Evolutionary conservation across 495 filamentous ascomycete species (phyloP).

Genomic region (Talaromyces adpressus): DNA sequence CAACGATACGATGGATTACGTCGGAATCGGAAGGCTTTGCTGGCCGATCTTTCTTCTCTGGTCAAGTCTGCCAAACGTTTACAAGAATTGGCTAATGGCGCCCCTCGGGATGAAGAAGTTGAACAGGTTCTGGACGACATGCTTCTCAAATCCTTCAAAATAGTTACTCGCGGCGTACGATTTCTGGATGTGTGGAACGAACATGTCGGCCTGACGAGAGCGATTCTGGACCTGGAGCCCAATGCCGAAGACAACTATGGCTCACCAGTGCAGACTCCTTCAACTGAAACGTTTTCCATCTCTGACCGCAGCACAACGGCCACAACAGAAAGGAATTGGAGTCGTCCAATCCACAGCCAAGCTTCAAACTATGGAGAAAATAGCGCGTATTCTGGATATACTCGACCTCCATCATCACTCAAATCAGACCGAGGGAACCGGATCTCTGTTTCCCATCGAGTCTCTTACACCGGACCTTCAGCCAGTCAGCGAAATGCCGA

Average conservation of each 20-base stretch:
- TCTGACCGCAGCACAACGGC: conserved; percentile 17
- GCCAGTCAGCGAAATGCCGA: conserved; percentile 37
- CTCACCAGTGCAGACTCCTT: conserved; percentile 61
- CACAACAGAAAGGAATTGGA: conserved; percentile 29
- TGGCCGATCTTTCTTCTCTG: conserved; percentile 82
- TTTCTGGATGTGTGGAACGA: conserved; percentile 90
- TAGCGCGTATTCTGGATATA: conserved; percentile 16
- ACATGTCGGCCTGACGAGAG: conserved; percentile 57
- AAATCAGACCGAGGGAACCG: conserved; percentile 28
- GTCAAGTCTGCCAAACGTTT: conserved; percentile 81
- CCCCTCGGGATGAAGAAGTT: conserved; percentile 49
- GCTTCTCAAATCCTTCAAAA: conserved; percentile 86
- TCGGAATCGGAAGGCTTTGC: conserved; percentile 72
- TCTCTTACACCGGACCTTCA: conserved; percentile 46
- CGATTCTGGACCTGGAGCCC: conserved; percentile 43
- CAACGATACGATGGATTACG: conserved; percentile 69
- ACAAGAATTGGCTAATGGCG: conserved; percentile 52
- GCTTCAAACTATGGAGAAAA: conserved; percentile 32
- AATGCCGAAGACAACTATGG: conserved; percentile 23
- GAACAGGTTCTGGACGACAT: conserved; percentile 84
- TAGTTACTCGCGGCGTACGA: conserved; percentile 81
- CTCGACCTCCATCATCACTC: conserved; percentile 26
- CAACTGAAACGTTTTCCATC: conserved; percentile 46
- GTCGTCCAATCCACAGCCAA: conserved; percentile 31
- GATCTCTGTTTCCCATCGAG: conserved; percentile 49